These are phyloP conservation scores for Coemansia sp. DNA, from an alignment of 192 early-diverging fungal genomes.

Conservation along the genomic window DNA sequence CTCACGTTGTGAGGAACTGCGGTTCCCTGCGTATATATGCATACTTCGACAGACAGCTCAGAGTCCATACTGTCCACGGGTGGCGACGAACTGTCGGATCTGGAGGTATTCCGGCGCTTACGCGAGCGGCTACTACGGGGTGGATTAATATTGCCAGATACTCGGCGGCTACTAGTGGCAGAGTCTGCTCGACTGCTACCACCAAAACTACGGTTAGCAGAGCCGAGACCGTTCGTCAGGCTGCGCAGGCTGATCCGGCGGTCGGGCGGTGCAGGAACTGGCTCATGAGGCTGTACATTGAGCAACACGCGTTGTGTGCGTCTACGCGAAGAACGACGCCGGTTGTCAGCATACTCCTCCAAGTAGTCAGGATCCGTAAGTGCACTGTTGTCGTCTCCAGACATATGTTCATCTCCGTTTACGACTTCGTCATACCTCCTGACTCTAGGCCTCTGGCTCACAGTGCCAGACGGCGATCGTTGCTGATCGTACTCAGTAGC, in stretches of 20 bases:
- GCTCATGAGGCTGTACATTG: background rate
- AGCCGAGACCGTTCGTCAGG: background rate
- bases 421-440: background rate
- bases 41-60: constrained; percentile 25
- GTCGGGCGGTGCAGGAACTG: background rate
- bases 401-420: background rate
- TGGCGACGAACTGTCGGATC: constrained; percentile 5
- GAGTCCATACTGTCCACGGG: constrained; percentile 18
- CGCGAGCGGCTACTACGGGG: constrained; percentile 1
- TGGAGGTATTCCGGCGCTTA: constrained; percentile 9
- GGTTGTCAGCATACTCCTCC: background rate
- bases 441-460: background rate
- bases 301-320: constrained; percentile 24
- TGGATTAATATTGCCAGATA: background rate
- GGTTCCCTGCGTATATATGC: constrained; percentile 25
- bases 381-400: background rate
- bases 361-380: background rate
- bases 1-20: constrained; percentile 8
- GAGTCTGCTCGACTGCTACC: background rate
- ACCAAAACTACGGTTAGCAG: background rate
- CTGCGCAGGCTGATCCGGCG: background rate
- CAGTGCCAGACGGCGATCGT: background rate
- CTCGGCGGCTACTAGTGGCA: background rate
- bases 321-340: constrained; percentile 10
- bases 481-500: background rate